Evolutionary conservation across 495 filamentous ascomycete genomes (phyloP).

Genomic region (Neurospora cerealis): DNA sequence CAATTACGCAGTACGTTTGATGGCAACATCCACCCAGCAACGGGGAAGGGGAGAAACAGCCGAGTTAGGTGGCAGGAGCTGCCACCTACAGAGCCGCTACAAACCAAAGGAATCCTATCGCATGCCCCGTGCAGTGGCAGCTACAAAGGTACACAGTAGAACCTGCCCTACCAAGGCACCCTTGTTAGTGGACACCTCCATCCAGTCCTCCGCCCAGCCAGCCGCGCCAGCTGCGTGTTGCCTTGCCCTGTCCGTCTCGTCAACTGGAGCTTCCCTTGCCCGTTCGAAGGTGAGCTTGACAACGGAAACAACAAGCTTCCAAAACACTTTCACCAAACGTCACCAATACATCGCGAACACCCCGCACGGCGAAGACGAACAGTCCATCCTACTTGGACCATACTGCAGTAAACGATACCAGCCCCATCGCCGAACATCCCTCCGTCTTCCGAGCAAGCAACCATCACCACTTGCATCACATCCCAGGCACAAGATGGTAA

Average conservation of each 20-base stretch:
- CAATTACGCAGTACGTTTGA: slow-evolving; percentile 2
- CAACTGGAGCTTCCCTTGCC: slow-evolving; percentile 13
- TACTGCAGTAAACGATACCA: neutral
- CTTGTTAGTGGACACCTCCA: slow-evolving; percentile 6
- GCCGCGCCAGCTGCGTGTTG: slow-evolving; percentile 34
- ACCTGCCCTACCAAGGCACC: slow-evolving; percentile 1
- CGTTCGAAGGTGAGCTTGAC: slow-evolving; percentile 5
- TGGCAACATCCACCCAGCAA: neutral
- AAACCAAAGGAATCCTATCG: slow-evolving; percentile 5
- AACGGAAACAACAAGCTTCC: slow-evolving; percentile 1
- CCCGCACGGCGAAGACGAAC: neutral
- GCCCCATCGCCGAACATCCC: neutral
- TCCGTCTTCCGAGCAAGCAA: neutral
- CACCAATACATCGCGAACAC: neutral
- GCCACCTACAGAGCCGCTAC: neutral
- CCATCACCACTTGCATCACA: slow-evolving; percentile 2
- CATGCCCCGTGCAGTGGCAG: slow-evolving; percentile 4
- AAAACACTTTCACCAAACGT: neutral
- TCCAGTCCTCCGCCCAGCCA: slow-evolving; percentile 1
- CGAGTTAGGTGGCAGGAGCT: neutral
- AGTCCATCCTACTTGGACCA: neutral
- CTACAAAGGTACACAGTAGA: neutral
- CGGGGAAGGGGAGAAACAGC: neutral
- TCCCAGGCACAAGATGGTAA: slow-evolving; percentile 15
- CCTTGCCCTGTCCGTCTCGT: slow-evolving; percentile 19